phyloP scores from a whole-genome alignment of 352 stramenopile species.

The Pythium oligandrum region DNA sequence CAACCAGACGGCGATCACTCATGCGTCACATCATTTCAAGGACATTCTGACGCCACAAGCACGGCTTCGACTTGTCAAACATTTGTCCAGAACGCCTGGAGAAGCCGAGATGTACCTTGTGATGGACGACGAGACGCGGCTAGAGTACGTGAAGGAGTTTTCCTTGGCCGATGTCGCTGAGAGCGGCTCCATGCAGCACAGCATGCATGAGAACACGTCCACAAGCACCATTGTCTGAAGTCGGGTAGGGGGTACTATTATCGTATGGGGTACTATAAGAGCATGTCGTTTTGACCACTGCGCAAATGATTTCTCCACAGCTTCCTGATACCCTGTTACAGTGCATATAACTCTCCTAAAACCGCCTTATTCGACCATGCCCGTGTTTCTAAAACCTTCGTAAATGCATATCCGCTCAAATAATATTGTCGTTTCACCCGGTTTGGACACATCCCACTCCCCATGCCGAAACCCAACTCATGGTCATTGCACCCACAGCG shows the following conservation, averaged over 20 bases:
- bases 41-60: slow-evolving; percentile 22
- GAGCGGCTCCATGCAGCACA: not conserved
- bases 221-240: too few species aligned
- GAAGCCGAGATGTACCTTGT: slow-evolving; percentile 42
- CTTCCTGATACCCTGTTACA: too few species aligned
- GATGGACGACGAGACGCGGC: slow-evolving; percentile 39
- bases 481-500: slow-evolving; percentile 5
- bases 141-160: slow-evolving; percentile 51
- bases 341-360: too few species aligned
- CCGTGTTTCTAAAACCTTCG: not conserved
- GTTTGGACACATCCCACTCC: slow-evolving; percentile 6
- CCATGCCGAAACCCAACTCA: slow-evolving; percentile 17
- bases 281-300: too few species aligned
- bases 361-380: too few species aligned
- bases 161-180: not conserved
- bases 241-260: too few species aligned
- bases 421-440: slow-evolving; percentile 14
- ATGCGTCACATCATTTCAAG: slow-evolving; percentile 42
- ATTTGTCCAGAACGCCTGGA: slow-evolving; percentile 25
- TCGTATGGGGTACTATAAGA: too few species aligned
- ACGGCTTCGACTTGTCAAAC: slow-evolving; percentile 34
- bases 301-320: too few species aligned
- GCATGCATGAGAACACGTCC: too few species aligned
- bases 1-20: slow-evolving; percentile 29
- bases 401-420: slow-evolving; percentile 2